These are phyloP conservation scores for Cicer chorassanicum DNA, from an alignment of 306 rosid species.

Conservation along the genomic window DNA sequence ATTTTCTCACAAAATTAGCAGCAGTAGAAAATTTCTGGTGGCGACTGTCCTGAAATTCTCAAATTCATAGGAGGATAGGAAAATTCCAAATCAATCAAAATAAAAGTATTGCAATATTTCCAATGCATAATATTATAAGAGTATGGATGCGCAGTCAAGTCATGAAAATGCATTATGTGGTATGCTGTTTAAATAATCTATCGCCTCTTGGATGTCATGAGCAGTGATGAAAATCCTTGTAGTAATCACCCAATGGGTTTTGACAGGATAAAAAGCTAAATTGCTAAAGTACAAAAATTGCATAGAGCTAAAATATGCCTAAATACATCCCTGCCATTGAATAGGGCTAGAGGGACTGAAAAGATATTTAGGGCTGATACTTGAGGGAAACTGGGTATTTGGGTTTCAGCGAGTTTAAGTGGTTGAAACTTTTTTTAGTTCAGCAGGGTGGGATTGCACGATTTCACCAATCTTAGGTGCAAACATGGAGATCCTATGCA, in stretches of 20 bases:
- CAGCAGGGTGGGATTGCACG: neutral
- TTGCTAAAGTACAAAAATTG: neutral
- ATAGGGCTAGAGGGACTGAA: neutral
- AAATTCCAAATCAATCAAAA: slow-evolving; percentile 43
- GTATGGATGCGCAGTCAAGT: slow-evolving; percentile 15
- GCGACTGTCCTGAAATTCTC: slow-evolving; percentile 53
- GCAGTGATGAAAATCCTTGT: slow-evolving; percentile 29
- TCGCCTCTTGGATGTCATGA: slow-evolving; percentile 31
- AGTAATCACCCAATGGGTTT: slow-evolving; percentile 36
- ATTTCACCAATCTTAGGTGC: neutral
- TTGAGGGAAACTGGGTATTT: slow-evolving; percentile 1
- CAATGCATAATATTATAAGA: slow-evolving; percentile 24
- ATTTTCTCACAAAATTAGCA: slow-evolving; percentile 74
- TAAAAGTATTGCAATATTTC: slow-evolving; percentile 38
- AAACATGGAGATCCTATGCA: neutral
- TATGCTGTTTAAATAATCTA: slow-evolving; percentile 24
- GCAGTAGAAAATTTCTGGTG: slow-evolving; percentile 77
- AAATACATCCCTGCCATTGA: slow-evolving; percentile 10
- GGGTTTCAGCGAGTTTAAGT: neutral
- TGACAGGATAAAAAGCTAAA: slow-evolving; percentile 39
- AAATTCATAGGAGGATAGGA: slow-evolving; percentile 35
- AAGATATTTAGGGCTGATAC: neutral
- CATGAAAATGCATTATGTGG: slow-evolving; percentile 35
- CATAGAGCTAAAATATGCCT: slow-evolving; percentile 6
- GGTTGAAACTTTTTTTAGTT: neutral